Evolutionary conservation across 2,329 filamentous ascomycete genomes (phyloP).

Genomic region (Chrysoporthe cubensis): DNA sequence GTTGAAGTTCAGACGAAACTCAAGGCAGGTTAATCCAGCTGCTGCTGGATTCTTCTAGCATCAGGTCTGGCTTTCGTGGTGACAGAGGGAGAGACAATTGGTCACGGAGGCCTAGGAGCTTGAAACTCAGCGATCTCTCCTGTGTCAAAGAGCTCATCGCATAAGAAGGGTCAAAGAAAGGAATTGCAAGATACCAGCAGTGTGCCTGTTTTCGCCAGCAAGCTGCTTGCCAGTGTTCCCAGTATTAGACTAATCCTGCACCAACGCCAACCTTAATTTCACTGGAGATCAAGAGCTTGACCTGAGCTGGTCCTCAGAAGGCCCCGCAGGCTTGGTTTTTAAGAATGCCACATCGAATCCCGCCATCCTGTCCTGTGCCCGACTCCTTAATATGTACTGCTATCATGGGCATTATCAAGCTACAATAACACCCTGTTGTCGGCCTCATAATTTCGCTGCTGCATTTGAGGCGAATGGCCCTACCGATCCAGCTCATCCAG

Average conservation of each 20-base stretch:
- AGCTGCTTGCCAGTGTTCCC: not conserved
- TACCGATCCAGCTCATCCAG: slow-evolving; percentile 76
- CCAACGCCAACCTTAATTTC: not conserved
- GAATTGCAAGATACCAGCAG: not conserved
- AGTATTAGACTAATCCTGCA: slow-evolving; percentile 11
- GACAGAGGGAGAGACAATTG: not conserved
- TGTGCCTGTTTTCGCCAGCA: slow-evolving; percentile 3
- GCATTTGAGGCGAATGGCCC: slow-evolving; percentile 7
- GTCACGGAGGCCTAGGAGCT: not conserved
- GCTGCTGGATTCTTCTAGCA: slow-evolving; percentile 2
- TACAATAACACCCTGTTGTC: not conserved
- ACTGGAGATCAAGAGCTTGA: not conserved
- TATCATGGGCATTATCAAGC: not conserved
- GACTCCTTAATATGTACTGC: slow-evolving; percentile 1
- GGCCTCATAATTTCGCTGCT: not conserved
- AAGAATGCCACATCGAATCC: not conserved
- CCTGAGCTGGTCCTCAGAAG: not conserved
- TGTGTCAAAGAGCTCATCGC: not conserved
- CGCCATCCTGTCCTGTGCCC: not conserved
- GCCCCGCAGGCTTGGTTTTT: not conserved
- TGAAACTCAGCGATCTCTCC: not conserved
- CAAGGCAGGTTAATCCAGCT: not conserved
- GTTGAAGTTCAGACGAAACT: not conserved
- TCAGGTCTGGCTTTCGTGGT: not conserved
- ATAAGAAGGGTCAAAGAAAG: not conserved